Evolutionary conservation across 257 asterid genomes (phyloP).

Genomic region (Gynochthodes officinalis): DNA sequence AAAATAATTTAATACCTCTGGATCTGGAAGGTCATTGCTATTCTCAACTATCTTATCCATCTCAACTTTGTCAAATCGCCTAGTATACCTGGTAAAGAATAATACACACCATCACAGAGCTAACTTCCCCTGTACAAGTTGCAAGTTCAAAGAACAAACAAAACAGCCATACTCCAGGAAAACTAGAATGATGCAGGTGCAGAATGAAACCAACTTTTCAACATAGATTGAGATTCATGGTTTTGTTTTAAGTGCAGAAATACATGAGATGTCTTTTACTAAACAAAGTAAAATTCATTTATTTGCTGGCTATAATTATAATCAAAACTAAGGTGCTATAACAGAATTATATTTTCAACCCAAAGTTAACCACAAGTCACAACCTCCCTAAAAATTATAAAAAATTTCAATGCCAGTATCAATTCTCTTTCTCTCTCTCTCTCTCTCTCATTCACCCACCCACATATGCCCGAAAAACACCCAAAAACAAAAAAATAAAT

Average conservation of each 20-base stretch:
- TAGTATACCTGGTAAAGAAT: conserved; percentile 57
- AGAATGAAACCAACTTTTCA: not conserved
- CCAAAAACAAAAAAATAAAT: not conserved
- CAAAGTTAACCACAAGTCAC: not conserved
- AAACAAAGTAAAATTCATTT: not conserved
- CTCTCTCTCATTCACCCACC: too few relatives aligned
- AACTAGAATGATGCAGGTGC: not conserved
- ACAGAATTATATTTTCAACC: not conserved
- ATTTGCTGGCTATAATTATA: not conserved
- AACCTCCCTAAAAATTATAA: not conserved
- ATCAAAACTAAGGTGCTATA: not conserved
- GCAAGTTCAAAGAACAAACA: not conserved
- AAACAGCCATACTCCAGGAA: not conserved
- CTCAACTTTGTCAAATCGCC: conserved; percentile 77
- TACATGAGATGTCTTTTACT: not conserved
- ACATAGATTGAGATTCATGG: not conserved
- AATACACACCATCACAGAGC: not conserved
- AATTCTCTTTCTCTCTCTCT: not conserved
- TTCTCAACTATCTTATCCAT: conserved; percentile 64
- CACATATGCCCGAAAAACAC: not conserved
- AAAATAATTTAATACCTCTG: conserved; percentile 52
- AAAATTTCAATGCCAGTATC: not conserved
- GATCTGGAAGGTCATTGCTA: conserved; percentile 77
- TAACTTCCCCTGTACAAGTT: not conserved
- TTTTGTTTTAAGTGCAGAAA: not conserved